Evolutionary conservation across 176 grass and related monocot genomes (phyloP).

Genomic region (Aegilops speltoides): DNA sequence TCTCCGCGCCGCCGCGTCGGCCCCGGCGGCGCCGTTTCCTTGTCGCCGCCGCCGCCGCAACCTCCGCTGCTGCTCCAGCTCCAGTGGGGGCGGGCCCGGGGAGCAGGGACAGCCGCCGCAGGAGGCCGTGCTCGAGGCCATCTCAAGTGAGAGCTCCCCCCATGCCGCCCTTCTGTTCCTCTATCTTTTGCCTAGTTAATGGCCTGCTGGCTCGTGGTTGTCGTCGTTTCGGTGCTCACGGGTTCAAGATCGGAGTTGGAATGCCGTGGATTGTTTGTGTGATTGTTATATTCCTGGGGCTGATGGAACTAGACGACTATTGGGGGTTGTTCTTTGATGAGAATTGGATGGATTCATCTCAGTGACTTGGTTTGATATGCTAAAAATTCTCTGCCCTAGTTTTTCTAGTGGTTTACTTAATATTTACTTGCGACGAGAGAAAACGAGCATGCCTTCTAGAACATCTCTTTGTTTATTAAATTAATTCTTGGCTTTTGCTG

Average conservation of each 20-base stretch:
- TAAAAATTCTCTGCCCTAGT: not conserved
- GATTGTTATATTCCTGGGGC: not conserved
- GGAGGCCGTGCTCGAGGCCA: slow-evolving; percentile 72
- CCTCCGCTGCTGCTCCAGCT: slow-evolving; percentile 30
- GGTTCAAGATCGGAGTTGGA: not conserved
- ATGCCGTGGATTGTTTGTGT: not conserved
- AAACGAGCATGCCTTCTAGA: not conserved
- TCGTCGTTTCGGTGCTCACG: not conserved
- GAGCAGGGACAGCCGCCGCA: slow-evolving; percentile 57
- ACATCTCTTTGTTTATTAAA: not conserved
- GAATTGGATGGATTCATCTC: not conserved
- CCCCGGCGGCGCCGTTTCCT: slow-evolving; percentile 2
- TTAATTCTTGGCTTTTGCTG: not conserved
- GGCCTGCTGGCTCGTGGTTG: not conserved
- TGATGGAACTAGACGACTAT: not conserved
- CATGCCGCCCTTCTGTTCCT: not conserved
- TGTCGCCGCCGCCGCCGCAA: not conserved
- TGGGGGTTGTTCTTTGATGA: not conserved
- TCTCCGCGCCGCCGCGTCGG: slow-evolving; percentile 9
- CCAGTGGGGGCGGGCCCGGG: slow-evolving; percentile 18
- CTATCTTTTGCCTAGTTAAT: not conserved
- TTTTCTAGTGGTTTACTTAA: not conserved
- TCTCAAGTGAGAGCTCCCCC: slow-evolving; percentile 46
- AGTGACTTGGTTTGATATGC: slow-evolving; percentile 6
- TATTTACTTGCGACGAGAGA: not conserved